Percentiles rank a stretch among this genome's conserved stretches.
phyloP scores from a whole-genome alignment of 2,329 filamentous ascomycete genomes.

The Fusarium agapanthi region DNA sequence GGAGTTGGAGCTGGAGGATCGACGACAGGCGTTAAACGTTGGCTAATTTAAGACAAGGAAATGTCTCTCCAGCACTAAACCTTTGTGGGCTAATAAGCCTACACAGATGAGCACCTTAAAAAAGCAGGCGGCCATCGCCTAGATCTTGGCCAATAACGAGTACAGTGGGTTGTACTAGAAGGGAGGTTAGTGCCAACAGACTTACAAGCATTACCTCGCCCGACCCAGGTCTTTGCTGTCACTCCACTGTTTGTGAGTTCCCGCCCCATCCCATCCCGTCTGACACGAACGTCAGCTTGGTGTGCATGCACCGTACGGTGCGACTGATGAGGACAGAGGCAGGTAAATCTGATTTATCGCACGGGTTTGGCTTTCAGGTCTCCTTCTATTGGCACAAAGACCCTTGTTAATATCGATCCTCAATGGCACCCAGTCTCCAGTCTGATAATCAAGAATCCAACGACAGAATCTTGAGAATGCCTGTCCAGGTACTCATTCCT shows the following conservation, averaged over 20 bases:
- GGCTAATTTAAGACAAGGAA: not conserved
- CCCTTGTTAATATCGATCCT: not conserved
- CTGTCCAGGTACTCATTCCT: not conserved
- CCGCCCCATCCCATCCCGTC: not conserved
- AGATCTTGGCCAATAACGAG: not conserved
- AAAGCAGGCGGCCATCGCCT: slow-evolving; percentile 9
- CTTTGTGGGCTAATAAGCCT: not conserved
- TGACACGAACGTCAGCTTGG: not conserved
- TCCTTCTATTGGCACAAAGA: not conserved
- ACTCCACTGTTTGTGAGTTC: not conserved
- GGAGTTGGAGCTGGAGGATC: not conserved
- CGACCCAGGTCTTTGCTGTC: not conserved
- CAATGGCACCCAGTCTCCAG: slow-evolving; percentile 9
- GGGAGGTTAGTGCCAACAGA: slow-evolving; percentile 4
- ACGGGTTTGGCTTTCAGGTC: not conserved
- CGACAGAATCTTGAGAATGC: not conserved
- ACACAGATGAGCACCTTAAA: not conserved
- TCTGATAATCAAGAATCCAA: not conserved
- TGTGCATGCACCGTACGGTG: not conserved
- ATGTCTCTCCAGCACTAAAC: not conserved
- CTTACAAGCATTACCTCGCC: slow-evolving; percentile 20
- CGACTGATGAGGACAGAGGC: not conserved
- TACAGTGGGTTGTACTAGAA: too few species aligned
- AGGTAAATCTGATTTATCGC: not conserved
- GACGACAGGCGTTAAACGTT: not conserved